Conservation (phyloP, 306 rosid genomes). For the Cicer pinnatifidum region DNA sequence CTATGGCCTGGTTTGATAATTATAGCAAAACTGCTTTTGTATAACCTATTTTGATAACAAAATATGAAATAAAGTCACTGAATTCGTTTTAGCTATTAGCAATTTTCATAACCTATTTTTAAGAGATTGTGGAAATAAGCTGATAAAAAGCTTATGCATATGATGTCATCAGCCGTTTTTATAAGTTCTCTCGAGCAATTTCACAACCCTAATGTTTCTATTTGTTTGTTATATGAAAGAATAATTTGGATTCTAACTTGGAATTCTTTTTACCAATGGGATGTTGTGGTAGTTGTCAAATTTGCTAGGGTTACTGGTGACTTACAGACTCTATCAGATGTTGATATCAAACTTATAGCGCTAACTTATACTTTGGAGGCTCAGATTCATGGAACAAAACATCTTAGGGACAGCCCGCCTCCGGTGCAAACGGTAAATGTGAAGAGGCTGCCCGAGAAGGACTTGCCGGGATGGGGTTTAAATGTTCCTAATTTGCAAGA, state of each 20-base stretch:
- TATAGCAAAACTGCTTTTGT: too few species aligned
- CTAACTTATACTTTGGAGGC: constrained; percentile 78
- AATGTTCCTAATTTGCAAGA: constrained; percentile 85
- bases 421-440: constrained; percentile 73
- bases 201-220: not conserved
- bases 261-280: constrained; percentile 23
- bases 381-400: constrained; percentile 74
- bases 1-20: too few species aligned
- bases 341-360: constrained; percentile 84
- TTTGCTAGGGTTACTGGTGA: constrained; percentile 94
- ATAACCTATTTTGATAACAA: too few species aligned
- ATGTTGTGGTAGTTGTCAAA: constrained; percentile 60
- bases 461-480: constrained; percentile 93
- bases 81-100: too few species aligned
- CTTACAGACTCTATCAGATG: constrained; percentile 89
- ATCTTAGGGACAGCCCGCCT: constrained; percentile 77
- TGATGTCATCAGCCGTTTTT: not conserved
- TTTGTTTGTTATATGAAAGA: not conserved
- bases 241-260: constrained; percentile 28
- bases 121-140: too few species aligned
- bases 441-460: constrained; percentile 86
- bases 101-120: too few species aligned
- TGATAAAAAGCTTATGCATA: too few species aligned
- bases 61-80: too few species aligned
- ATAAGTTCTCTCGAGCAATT: too few species aligned